A percentile compares a stretch with the other conserved stretches of the same genome.
These are phyloP conservation scores for Teratosphaeria destructans DNA, from an alignment of 2,329 filamentous ascomycete genomes.

Conservation along the genomic window DNA sequence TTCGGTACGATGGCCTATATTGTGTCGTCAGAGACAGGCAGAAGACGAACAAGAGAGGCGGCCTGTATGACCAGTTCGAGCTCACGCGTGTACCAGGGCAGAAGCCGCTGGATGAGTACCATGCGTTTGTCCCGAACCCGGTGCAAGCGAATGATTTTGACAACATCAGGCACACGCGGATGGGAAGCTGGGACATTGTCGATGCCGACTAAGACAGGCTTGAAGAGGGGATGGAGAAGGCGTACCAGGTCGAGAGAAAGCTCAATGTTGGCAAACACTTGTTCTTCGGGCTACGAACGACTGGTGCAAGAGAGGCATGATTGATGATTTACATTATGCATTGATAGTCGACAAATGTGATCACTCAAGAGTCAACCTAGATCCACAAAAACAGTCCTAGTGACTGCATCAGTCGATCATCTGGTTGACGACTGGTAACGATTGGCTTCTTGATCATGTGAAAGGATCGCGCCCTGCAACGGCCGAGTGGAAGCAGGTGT, in stretches of 20 bases:
- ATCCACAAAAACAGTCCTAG: too few species aligned
- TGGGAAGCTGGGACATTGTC: not conserved
- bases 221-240: not conserved
- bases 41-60: conserved; percentile 14
- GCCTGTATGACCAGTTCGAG: conserved; percentile 19
- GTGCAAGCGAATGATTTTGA: conserved; percentile 11
- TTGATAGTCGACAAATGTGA: too few species aligned
- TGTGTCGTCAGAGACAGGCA: conserved; percentile 4
- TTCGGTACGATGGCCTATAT: conserved; percentile 21
- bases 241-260: too few species aligned
- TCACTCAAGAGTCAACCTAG: too few species aligned
- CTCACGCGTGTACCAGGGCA: conserved; percentile 9
- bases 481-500: not conserved
- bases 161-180: not conserved
- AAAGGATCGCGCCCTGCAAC: not conserved
- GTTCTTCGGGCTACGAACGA: too few species aligned
- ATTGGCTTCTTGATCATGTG: not conserved
- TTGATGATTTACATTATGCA: too few species aligned
- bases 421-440: too few species aligned
- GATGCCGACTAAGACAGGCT: not conserved
- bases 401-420: too few species aligned
- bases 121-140: conserved; percentile 7
- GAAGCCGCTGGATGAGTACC: conserved; percentile 6
- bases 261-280: too few species aligned
- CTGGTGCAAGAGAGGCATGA: too few species aligned